A percentile compares a stretch with the other conserved stretches of the same genome.
phyloP scores from a whole-genome alignment of 169 alveolate genomes.

The Eimeria acervulina region DNA sequence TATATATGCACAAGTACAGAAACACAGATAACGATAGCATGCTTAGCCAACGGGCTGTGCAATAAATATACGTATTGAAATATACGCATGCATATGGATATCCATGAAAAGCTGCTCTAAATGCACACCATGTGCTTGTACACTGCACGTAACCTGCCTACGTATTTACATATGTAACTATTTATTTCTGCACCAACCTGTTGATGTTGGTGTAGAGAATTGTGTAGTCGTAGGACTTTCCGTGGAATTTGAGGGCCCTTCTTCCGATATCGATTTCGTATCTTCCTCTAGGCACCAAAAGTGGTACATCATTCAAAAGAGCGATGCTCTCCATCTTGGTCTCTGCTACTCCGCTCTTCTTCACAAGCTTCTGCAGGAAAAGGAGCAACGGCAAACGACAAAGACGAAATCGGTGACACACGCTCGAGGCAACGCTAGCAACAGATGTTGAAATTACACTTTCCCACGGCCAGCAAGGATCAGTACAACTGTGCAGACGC shows the following conservation, averaged over 20 bases:
- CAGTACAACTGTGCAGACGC: no score
- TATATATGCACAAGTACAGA: not conserved
- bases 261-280: conserved; percentile 95
- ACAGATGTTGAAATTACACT: no score
- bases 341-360: conserved; percentile 95
- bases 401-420: not conserved
- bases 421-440: not conserved
- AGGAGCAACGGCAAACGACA: not conserved
- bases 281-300: conserved; percentile 98
- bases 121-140: no score
- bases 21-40: no score
- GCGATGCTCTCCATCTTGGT: conserved; percentile 95
- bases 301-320: conserved; percentile 95
- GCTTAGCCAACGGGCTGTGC: not conserved
- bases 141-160: no score
- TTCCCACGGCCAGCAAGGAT: no score
- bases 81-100: no score
- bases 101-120: no score
- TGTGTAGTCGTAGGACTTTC: conserved; percentile 97
- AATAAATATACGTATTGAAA: not conserved
- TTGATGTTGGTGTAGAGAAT: conserved; percentile 94
- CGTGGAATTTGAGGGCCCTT: conserved; percentile 96
- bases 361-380: conserved; percentile 86
- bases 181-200: not conserved
- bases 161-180: no score